A percentile compares a stretch with the other conserved stretches of the same genome.
phyloP scores from a whole-genome alignment of 345 rosid genomes.

The Corymbia maculata region DNA sequence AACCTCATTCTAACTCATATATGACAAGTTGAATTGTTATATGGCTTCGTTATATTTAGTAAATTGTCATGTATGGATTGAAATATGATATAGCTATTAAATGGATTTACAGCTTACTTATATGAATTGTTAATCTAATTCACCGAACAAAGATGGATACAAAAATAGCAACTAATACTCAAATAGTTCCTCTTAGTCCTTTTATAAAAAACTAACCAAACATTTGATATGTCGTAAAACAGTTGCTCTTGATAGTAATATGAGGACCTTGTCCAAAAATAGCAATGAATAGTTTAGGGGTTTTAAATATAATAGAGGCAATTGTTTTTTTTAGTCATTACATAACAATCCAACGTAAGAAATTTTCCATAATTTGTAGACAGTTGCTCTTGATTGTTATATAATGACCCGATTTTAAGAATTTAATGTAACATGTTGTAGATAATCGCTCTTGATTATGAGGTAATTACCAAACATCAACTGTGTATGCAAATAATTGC shows the following conservation, averaged over 20 bases:
- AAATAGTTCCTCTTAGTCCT: background rate
- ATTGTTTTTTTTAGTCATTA: background rate
- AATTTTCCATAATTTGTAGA: background rate
- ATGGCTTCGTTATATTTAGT: background rate
- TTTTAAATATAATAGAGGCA: no score
- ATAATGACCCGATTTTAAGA: background rate
- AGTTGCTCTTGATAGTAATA: background rate
- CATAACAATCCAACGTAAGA: background rate
- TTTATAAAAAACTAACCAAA: no score
- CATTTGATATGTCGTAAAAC: no score
- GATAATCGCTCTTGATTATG: no score
- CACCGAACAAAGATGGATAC: background rate
- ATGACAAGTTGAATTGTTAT: background rate
- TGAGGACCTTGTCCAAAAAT: background rate
- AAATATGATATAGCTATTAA: no score
- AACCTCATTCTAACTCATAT: no score
- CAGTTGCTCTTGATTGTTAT: background rate
- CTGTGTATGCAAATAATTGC: no score
- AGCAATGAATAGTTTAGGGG: background rate
- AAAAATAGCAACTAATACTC: background rate
- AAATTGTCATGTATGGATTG: no score
- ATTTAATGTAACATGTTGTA: no score
- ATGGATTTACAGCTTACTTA: background rate
- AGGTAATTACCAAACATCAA: no score
- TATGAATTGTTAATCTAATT: no score